Evolutionary conservation across 116 monocot species (phyloP).

Genomic region (Iris pallida): DNA sequence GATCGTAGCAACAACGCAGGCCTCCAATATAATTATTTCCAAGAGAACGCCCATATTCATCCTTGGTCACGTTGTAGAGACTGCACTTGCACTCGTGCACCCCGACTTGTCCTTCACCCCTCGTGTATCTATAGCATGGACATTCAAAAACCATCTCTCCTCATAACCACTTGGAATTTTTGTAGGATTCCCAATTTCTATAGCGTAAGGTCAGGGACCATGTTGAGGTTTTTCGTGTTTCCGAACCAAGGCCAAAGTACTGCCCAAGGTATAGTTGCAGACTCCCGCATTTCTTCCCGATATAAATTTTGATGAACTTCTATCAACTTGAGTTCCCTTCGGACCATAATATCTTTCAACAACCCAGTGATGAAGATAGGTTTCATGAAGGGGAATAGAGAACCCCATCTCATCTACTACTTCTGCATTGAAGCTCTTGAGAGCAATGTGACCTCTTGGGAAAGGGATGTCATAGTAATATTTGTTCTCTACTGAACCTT

Average conservation of each 20-base stretch:
- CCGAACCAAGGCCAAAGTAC: slow-evolving; percentile 81
- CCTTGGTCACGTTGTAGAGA: slow-evolving; percentile 64
- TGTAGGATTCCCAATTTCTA: slow-evolving; percentile 57
- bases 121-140: slow-evolving; percentile 84
- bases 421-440: slow-evolving; percentile 66
- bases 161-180: slow-evolving; percentile 55
- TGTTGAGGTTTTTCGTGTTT: slow-evolving; percentile 64
- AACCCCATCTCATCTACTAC: slow-evolving; percentile 44
- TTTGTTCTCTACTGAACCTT: slow-evolving; percentile 42
- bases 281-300: slow-evolving; percentile 47
- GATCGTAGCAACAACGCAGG: slow-evolving; percentile 71
- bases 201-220: slow-evolving; percentile 73
- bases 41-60: slow-evolving; percentile 31
- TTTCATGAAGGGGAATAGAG: slow-evolving; percentile 58
- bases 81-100: slow-evolving; percentile 78
- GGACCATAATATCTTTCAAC: slow-evolving; percentile 38
- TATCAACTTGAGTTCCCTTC: slow-evolving; percentile 5
- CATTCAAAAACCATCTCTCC: slow-evolving; percentile 72
- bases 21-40: slow-evolving; percentile 53
- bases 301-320: slow-evolving; percentile 19
- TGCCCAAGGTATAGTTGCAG: slow-evolving; percentile 45
- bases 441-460: slow-evolving; percentile 55
- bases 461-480: slow-evolving; percentile 38
- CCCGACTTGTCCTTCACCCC: slow-evolving; percentile 55
- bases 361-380: slow-evolving; percentile 78